These are phyloP conservation scores for Paracorniculantispora psalliotae DNA, from an alignment of 2,329 filamentous ascomycete genomes.

Conservation along the genomic window DNA sequence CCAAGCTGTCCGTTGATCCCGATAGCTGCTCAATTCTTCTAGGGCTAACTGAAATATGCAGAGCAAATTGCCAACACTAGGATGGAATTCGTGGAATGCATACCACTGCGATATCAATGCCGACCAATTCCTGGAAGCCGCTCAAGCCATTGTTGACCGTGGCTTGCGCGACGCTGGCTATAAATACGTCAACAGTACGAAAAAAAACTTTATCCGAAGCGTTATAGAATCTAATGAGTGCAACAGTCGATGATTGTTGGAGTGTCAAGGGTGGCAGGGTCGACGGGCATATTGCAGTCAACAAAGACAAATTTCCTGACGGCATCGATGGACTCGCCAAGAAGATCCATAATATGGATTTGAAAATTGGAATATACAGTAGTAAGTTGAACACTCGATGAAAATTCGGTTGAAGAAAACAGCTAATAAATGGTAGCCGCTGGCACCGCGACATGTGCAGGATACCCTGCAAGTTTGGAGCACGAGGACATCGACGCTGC, in stretches of 20 bases:
- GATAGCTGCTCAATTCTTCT: too few relatives aligned
- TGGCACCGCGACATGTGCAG: conserved; percentile 20
- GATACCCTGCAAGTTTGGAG: conserved; percentile 44
- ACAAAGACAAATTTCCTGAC: conserved; percentile 49
- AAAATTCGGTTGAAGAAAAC: neutral
- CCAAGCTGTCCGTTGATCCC: neutral
- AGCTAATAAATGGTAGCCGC: neutral
- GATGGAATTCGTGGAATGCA: conserved; percentile 51
- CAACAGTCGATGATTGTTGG: conserved; percentile 57
- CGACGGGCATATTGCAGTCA: conserved; percentile 41
- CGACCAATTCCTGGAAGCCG: conserved; percentile 42
- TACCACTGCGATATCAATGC: conserved; percentile 48
- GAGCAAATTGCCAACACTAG: conserved; percentile 31
- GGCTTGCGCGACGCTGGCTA: conserved; percentile 51
- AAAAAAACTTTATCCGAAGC: too few relatives aligned
- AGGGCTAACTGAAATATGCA: neutral
- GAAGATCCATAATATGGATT: conserved; percentile 48
- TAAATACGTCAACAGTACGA: conserved; percentile 45
- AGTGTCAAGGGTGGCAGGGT: conserved; percentile 35
- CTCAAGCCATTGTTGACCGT: conserved; percentile 41
- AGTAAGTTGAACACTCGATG: neutral
- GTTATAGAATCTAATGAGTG: neutral
- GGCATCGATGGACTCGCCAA: conserved; percentile 52
- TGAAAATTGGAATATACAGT: conserved; percentile 62
- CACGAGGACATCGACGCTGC: conserved; percentile 54